Percentiles rank a stretch among this genome's conserved stretches.
Conservation (phyloP, 345 rosid genomes). For the Gossypium herbaceum region DNA sequence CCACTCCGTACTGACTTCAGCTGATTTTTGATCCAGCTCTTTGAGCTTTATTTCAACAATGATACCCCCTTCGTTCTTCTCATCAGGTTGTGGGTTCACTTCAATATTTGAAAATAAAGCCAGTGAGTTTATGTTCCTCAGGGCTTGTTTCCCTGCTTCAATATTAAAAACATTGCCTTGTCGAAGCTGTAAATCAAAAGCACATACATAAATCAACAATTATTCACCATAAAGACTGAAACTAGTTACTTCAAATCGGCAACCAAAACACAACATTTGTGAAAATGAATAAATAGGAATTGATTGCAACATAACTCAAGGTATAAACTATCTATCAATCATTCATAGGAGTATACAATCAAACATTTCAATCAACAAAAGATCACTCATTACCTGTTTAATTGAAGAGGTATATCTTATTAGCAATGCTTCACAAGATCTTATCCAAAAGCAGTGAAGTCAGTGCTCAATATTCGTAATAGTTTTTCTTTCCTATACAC, state of each 20-base stretch:
- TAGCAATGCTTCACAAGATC: not conserved
- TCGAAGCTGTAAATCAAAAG: conserved; percentile 54
- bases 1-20: conserved; percentile 99
- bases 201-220: conserved; percentile 1
- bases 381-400: not conserved
- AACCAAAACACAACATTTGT: not conserved
- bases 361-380: not conserved
- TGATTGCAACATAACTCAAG: conserved; percentile 2
- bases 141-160: conserved; percentile 91
- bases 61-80: conserved; percentile 95
- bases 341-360: not conserved
- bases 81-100: conserved; percentile 96
- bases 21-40: conserved; percentile 94
- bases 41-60: conserved; percentile 96
- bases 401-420: not conserved
- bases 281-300: not conserved
- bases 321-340: not conserved
- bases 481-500: not conserved
- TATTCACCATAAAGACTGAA: conserved; percentile 3
- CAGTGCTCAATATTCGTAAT: not conserved
- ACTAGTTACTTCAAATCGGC: not conserved
- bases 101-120: conserved; percentile 17
- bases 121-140: conserved; percentile 56
- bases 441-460: not conserved
- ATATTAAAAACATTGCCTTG: conserved; percentile 87